phyloP scores from a whole-genome alignment of 2,329 filamentous ascomycete species.

The Rugonectria rugulosa region DNA sequence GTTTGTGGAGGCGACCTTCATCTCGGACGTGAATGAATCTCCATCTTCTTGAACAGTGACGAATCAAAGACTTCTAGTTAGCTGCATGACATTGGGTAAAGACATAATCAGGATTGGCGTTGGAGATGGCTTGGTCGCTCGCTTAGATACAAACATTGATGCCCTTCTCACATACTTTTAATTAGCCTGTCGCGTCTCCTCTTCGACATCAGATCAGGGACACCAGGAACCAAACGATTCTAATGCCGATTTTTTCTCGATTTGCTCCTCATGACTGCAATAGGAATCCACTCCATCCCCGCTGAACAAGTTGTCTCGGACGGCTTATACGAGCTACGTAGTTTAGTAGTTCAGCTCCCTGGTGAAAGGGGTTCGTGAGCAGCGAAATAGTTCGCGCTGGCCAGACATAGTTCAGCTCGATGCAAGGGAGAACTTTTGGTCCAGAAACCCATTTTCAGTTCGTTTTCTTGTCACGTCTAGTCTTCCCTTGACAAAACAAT shows the following conservation, averaged over 20 bases:
- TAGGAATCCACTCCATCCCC: not conserved
- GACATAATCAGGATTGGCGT: slow-evolving; percentile 42
- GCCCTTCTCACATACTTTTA: slow-evolving; percentile 29
- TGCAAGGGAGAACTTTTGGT: too few species aligned
- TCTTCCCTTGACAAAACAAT: too few species aligned
- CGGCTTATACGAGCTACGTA: not conserved
- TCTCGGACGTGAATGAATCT: slow-evolving; percentile 63
- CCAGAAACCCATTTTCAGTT: too few species aligned
- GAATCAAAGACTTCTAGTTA: slow-evolving; percentile 29
- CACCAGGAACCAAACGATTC: slow-evolving; percentile 20
- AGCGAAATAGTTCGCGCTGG: too few species aligned
- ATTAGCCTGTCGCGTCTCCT: slow-evolving; percentile 19
- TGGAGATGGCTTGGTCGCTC: slow-evolving; percentile 43
- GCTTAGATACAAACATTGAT: slow-evolving; percentile 37
- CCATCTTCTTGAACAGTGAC: slow-evolving; percentile 4
- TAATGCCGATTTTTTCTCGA: slow-evolving; percentile 20
- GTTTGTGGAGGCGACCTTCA: slow-evolving; percentile 96
- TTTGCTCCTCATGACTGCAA: not conserved
- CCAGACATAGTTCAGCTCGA: too few species aligned
- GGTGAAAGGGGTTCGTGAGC: too few species aligned
- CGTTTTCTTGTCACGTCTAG: too few species aligned
- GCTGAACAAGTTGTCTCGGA: not conserved
- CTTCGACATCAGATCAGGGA: slow-evolving; percentile 10
- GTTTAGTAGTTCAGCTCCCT: not conserved
- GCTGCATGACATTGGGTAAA: slow-evolving; percentile 38